Evolutionary conservation across 805 yeast species (phyloP), one percentile per base, ranked within the genome.

Genomic region (Candida sanyiensis): DNA sequence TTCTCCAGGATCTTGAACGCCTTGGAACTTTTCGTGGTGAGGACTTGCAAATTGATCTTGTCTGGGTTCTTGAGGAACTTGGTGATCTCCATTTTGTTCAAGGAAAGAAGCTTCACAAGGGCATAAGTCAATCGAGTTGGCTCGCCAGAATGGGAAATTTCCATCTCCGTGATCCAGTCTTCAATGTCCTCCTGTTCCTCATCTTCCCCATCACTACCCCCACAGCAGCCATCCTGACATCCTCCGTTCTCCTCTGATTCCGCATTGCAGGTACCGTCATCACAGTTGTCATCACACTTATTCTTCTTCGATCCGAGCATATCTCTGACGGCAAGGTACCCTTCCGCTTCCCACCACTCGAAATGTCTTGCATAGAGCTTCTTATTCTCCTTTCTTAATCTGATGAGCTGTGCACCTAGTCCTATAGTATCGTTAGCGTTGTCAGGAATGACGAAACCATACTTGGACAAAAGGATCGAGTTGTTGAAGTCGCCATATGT

Each of bases 401-500:
- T 54, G 33, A 66, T 49, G 39, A 73, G 56, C 46, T 77, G 80
- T 2, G 66, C 62, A 1, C 80, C 77, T n/a, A 85, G 54, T 38
- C 76, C 67, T 10, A 83, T 72, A 2, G 69, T 54, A 47, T 83
- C 87, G 50, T 73, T 69, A 1, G 65, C 62, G 46, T 78, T 75
- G n/a, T 63, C 62, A 35, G 66, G 62, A 26, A 72, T 64, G 8
- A 80, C 73, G 56, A 89, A 88, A 1, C 96, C 96, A 56, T 88
- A 89, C 40, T 84, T 70, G 11, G 88, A 75, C 11, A 88, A 57
- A 28, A 89, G 61, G 26, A 74, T 70, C 0, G 83, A 67, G 48
- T 84, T 86, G 12, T 80, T 61, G 28, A 81, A 65, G 20, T 78
- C 81, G 0, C 96, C 97, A 51, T 88, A 89, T 0, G 93, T 78